Conservation (phyloP, 331 rosid species). For the Rhamnella rubrinervis region DNA sequence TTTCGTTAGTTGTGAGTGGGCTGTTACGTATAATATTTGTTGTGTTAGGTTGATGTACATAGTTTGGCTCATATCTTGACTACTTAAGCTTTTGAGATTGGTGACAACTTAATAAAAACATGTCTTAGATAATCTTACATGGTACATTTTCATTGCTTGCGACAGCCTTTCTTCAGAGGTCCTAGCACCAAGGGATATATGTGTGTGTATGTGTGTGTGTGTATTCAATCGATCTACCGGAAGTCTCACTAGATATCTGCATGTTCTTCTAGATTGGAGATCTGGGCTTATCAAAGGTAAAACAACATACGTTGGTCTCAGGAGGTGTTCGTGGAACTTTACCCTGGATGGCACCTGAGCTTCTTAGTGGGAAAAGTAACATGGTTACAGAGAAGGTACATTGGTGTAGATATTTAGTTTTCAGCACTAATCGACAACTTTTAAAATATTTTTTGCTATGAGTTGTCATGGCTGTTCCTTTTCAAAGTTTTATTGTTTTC, state of each 20-base stretch:
- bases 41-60: too few relatives aligned
- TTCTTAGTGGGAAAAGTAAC: slow-evolving; percentile 93
- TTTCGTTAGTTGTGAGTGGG: too few relatives aligned
- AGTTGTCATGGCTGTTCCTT: slow-evolving; percentile 20
- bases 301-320: slow-evolving; percentile 93
- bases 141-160: too few relatives aligned
- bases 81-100: too few relatives aligned
- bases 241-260: slow-evolving; percentile 17
- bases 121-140: too few relatives aligned
- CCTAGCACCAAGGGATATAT: neutral
- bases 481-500: slow-evolving; percentile 21
- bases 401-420: slow-evolving; percentile 18
- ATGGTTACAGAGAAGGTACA: slow-evolving; percentile 97
- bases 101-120: too few relatives aligned
- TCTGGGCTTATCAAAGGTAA: slow-evolving; percentile 98
- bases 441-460: slow-evolving; percentile 17
- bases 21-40: too few relatives aligned
- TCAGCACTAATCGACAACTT: slow-evolving; percentile 1
- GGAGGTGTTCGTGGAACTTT: slow-evolving; percentile 99
- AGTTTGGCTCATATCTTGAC: too few relatives aligned
- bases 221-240: neutral
- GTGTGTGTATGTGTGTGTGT: neutral
- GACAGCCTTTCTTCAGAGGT: too few relatives aligned
- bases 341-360: slow-evolving; percentile 99
- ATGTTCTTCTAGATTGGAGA: slow-evolving; percentile 79